A percentile compares a stretch with the other conserved stretches of the same genome.
Conservation (phyloP, 495 filamentous ascomycete genomes). For the Mycothermus thermophilus region DNA sequence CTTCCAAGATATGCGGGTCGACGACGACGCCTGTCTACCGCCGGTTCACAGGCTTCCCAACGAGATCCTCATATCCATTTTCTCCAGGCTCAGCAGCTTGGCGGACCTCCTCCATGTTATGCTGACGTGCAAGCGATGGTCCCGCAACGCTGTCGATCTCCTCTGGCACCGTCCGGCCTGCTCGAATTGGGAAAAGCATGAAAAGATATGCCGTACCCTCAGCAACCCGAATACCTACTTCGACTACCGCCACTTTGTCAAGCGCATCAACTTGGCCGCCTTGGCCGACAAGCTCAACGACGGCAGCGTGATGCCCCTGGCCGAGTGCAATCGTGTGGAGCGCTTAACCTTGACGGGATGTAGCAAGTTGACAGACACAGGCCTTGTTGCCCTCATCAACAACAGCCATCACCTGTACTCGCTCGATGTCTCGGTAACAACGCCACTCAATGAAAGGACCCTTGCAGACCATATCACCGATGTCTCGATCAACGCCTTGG, state of each 20-base stretch:
- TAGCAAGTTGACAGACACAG: slow-evolving; percentile 65
- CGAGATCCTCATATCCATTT: slow-evolving; percentile 87
- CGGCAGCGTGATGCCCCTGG: slow-evolving; percentile 71
- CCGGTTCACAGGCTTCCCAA: slow-evolving; percentile 78
- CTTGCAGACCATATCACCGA: slow-evolving; percentile 55
- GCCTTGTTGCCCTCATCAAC: slow-evolving; percentile 64
- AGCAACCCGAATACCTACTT: slow-evolving; percentile 58
- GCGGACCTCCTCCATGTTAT: slow-evolving; percentile 74
- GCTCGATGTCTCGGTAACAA: slow-evolving; percentile 66
- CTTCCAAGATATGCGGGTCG: slow-evolving; percentile 53
- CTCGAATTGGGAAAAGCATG: slow-evolving; percentile 66
- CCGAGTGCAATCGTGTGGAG: slow-evolving; percentile 80
- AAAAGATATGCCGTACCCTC: slow-evolving; percentile 64
- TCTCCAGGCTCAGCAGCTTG: slow-evolving; percentile 64
- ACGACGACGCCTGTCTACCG: slow-evolving; percentile 47
- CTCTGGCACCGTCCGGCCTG: slow-evolving; percentile 92
- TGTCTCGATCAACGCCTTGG: slow-evolving; percentile 62
- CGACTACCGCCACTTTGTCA: slow-evolving; percentile 73
- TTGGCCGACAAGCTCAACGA: slow-evolving; percentile 70
- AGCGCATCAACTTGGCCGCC: slow-evolving; percentile 74
- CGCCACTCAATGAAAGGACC: neutral
- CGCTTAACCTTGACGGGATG: slow-evolving; percentile 90
- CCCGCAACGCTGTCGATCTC: slow-evolving; percentile 79
- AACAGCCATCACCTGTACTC: slow-evolving; percentile 74
- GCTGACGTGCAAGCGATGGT: slow-evolving; percentile 86